Conservation (phyloP, 2,329 filamentous ascomycete genomes). For the Tolypocladium tropicale region DNA sequence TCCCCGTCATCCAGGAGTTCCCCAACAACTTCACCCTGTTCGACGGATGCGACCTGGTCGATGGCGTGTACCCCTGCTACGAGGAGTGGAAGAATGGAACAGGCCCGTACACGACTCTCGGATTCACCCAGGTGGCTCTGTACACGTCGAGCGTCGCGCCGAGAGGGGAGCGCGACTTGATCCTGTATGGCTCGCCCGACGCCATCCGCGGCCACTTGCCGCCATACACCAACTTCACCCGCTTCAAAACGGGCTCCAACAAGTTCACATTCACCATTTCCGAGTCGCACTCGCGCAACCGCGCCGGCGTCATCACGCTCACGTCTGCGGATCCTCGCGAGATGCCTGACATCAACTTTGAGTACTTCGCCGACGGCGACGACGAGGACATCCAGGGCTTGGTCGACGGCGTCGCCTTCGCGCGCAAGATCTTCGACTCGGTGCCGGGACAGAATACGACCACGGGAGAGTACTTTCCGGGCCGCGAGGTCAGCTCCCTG, state of each 20-base stretch:
- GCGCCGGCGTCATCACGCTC: conserved; percentile 51
- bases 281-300: conserved; percentile 44
- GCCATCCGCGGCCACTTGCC: not conserved
- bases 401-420: conserved; percentile 34
- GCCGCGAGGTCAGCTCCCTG: conserved; percentile 4
- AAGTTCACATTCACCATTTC: conserved; percentile 23
- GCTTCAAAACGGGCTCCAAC: not conserved
- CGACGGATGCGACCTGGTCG: not conserved
- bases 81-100: not conserved
- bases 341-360: conserved; percentile 52
- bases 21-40: conserved; percentile 3
- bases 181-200: not conserved
- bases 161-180: not conserved
- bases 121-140: not conserved
- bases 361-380: conserved; percentile 39
- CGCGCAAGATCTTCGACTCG: conserved; percentile 27
- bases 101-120: not conserved
- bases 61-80: not conserved
- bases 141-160: not conserved
- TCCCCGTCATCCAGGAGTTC: conserved; percentile 17
- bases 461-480: not conserved
- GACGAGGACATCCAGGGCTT: conserved; percentile 31
- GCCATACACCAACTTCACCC: not conserved
- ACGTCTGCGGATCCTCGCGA: conserved; percentile 51
- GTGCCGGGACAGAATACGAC: not conserved